Percentiles rank a stretch among this genome's conserved stretches.
Conservation (phyloP, 495 filamentous ascomycete species). For the Tuber indicum region DNA sequence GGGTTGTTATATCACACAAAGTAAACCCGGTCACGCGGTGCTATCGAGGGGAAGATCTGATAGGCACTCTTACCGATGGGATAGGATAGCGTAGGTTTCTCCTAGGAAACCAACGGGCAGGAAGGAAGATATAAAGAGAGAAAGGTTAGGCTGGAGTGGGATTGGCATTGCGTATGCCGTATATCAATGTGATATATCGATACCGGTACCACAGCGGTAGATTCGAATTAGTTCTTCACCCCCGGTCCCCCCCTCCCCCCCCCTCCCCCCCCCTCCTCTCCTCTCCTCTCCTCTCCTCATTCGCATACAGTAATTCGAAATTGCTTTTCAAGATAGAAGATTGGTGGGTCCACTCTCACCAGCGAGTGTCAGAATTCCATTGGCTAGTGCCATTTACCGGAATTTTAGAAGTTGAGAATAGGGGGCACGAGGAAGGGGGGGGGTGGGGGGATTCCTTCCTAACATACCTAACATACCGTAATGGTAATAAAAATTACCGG, state of each 20-base stretch:
- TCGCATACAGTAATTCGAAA: background rate
- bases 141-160: background rate
- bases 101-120: background rate
- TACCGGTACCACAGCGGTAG: background rate
- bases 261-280: background rate
- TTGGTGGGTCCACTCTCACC: background rate
- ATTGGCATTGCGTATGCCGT: background rate
- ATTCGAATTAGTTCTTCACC: background rate
- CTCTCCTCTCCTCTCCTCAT: background rate
- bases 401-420: background rate
- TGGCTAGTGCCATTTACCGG: background rate
- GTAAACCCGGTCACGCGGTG: slow-evolving; percentile 2
- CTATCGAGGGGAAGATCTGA: background rate
- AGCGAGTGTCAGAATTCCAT: background rate
- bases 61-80: background rate
- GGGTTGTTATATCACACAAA: background rate
- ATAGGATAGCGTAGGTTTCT: background rate
- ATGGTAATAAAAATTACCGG: background rate
- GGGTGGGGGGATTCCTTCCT: background rate
- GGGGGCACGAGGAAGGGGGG: background rate
- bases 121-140: background rate
- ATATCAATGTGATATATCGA: background rate
- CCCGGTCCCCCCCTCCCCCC: background rate
- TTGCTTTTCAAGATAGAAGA: background rate
- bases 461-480: background rate